Evolutionary conservation across 805 yeast genomes (phyloP), one percentile per base, ranked within the genome.

Genomic region (Tetrapisispora taiwanensis): DNA sequence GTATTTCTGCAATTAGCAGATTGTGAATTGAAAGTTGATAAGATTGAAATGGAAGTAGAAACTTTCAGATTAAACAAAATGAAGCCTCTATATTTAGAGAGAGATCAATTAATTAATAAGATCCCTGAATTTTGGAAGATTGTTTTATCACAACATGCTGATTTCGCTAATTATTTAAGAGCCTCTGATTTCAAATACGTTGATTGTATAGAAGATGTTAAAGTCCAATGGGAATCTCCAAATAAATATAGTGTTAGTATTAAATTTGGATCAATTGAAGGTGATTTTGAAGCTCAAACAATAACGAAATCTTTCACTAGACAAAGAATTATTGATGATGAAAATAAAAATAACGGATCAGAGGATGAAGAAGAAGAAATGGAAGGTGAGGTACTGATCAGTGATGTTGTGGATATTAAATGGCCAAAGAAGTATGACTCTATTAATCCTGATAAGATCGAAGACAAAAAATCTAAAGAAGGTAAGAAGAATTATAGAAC

Each of bases 101-200:
- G 97, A 52, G 70, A 84, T 20, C 67, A 54, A 7, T 63, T 73
- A n/a, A 68, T 80, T 14, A 45, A 53, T 4, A 59, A 69, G 4
- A 74, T 88, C 36, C 87, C 89, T 1, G 75, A 76, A 50, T 88
- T 90, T 62, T 90, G 97, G 97, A 81, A 84, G 54, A 75, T 82
- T 43, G 95, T 84, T 0, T 64, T 90, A 10, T 87, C 89, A 2
- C 86, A 84, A 56, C 83, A 83, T 54, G 82, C 84, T 42, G 95
- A 85, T 51, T 84, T 90, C 58, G 81, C 84, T 14, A 95, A 88
- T 49, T 86, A 76, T 59, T 68, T 89, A 17, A 72, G 78, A 27
- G 77, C 81, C 1, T 84, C 82, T 32, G 97, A 89, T 62, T 77
- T 80, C 65, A 80, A 80, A 59, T 82, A 75, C 53, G 60, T 88